A percentile compares a stretch with the other conserved stretches of the same genome.
These are phyloP conservation scores for Castanospermum australe DNA, from an alignment of 306 rosid genomes.

Conservation along the genomic window DNA sequence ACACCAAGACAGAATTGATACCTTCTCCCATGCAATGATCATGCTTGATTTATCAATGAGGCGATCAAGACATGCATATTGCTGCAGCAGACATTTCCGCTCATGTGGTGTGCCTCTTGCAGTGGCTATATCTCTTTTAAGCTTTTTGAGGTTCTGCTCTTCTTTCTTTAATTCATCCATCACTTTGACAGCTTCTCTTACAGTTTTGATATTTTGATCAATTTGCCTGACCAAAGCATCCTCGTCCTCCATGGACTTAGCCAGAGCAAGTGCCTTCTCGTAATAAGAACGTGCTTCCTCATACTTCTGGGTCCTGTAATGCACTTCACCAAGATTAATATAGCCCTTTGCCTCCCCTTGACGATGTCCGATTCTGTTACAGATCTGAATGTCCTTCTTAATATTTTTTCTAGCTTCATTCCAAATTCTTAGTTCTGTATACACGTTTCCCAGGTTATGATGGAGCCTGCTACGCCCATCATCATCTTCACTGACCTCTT, in stretches of 20 bases:
- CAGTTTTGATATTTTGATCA: slow-evolving; percentile 57
- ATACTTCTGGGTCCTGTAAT: slow-evolving; percentile 71
- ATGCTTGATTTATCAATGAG: slow-evolving; percentile 66
- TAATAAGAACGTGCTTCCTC: slow-evolving; percentile 65
- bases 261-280: slow-evolving; percentile 57
- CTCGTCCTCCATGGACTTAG: slow-evolving; percentile 78
- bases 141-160: slow-evolving; percentile 77
- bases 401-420: slow-evolving; percentile 60
- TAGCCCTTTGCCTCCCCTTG: slow-evolving; percentile 96
- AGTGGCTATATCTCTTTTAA: slow-evolving; percentile 50
- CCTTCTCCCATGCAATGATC: slow-evolving; percentile 75
- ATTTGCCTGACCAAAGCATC: slow-evolving; percentile 65
- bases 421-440: slow-evolving; percentile 77
- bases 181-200: slow-evolving; percentile 48
- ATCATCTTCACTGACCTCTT: slow-evolving; percentile 66
- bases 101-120: slow-evolving; percentile 68
- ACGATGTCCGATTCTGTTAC: slow-evolving; percentile 69
- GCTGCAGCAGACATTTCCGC: slow-evolving; percentile 61
- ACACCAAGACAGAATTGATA: slow-evolving; percentile 22
- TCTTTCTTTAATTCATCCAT: slow-evolving; percentile 61
- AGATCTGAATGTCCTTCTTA: slow-evolving; percentile 64
- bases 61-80: slow-evolving; percentile 49
- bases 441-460: slow-evolving; percentile 88
- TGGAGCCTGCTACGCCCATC: slow-evolving; percentile 85
- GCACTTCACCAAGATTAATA: slow-evolving; percentile 75